These are phyloP conservation scores for Epithemia pelagica DNA, from an alignment of 108 stramenopile genomes.

Conservation along the genomic window DNA sequence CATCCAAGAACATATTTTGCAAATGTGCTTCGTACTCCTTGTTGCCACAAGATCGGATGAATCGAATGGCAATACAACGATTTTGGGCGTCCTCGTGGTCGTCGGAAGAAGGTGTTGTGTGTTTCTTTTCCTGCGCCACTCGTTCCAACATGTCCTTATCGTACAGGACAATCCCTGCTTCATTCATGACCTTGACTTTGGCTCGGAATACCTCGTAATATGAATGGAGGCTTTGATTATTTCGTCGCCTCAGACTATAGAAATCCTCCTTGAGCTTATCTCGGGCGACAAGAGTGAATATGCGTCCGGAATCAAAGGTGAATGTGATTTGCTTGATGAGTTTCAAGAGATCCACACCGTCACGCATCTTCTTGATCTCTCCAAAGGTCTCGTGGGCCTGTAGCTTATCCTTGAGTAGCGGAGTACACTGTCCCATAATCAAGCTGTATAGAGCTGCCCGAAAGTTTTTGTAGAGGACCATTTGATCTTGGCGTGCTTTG, in stretches of 20 bases:
- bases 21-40: conserved; percentile 14
- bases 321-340: background rate
- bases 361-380: background rate
- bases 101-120: background rate
- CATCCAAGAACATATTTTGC: conserved; percentile 5
- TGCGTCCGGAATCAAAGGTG: conserved; percentile 11
- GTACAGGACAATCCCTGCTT: background rate
- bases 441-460: conserved; percentile 4
- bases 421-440: conserved; percentile 22
- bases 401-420: conserved; percentile 3
- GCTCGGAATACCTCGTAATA: conserved; percentile 9
- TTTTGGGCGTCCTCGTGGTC: conserved; percentile 4
- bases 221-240: background rate
- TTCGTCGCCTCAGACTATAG: conserved; percentile 8
- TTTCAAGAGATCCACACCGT: conserved; percentile 18
- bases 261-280: conserved; percentile 9
- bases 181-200: conserved; percentile 5
- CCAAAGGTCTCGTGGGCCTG: background rate
- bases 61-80: conserved; percentile 8
- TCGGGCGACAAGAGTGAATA: conserved; percentile 7
- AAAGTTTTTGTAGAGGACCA: background rate
- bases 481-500: background rate
- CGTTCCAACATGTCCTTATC: background rate
- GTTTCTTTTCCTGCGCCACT: background rate
- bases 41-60: conserved; percentile 15